These are phyloP conservation scores for Aspergillus sp. DNA, from an alignment of 2,329 filamentous ascomycete species.

Conservation along the genomic window DNA sequence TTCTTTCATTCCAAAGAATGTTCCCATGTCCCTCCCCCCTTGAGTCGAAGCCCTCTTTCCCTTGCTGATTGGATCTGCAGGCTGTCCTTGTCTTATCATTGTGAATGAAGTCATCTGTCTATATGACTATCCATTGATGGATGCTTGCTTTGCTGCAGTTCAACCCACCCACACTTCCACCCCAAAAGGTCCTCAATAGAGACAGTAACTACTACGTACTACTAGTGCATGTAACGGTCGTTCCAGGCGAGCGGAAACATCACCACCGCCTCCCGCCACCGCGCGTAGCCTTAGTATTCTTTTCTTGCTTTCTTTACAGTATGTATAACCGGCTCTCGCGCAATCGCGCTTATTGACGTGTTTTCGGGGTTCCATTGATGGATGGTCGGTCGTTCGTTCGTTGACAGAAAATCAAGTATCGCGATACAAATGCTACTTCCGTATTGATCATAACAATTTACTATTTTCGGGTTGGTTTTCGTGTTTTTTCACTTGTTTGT, in stretches of 20 bases:
- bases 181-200: conserved; percentile 5
- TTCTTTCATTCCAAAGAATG: no score
- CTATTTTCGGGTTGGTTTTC: no score
- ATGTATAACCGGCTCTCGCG: background rate
- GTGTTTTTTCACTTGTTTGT: no score
- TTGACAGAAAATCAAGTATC: no score
- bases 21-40: background rate
- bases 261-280: background rate
- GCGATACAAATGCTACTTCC: no score
- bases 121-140: background rate
- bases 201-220: background rate
- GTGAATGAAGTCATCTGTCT: background rate
- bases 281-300: background rate
- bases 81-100: no score
- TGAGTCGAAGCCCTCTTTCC: background rate
- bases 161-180: conserved; percentile 18
- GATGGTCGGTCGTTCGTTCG: no score
- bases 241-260: background rate
- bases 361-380: no score
- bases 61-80: no score
- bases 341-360: background rate
- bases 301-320: background rate
- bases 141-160: background rate
- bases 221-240: background rate
- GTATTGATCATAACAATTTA: no score